Base-by-base conservation (phyloP, 139 green algal species). In the Chlorella sp. region DNA sequence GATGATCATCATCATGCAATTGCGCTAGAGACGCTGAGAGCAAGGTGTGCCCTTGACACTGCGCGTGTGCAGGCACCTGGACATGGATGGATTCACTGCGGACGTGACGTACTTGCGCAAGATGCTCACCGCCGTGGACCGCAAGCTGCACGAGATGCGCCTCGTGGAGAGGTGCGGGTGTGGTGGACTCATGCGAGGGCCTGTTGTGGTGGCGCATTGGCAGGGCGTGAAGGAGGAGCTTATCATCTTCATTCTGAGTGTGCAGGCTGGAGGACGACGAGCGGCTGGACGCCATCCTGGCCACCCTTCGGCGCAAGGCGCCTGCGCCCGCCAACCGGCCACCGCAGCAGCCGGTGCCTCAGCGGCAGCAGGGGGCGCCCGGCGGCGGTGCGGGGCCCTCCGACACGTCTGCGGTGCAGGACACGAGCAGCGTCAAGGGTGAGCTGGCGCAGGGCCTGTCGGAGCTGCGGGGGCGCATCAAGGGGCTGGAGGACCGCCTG, bases 101-200 rank as follows among this genome's bases (percentile, higher is more conserved):
- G 89, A 94, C 69, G 77, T 92, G n/a, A 83, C 80, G 5, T 35
- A 83, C 32, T 83, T 94, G 76, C 83, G 89, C 51, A 87, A 89
- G 75, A 82, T 82, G 73, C 78, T 94, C 36, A 70, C 69, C 0
- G 86, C 83, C 10, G 82, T 91, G 22, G 89, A 96, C 63, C 75
- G 88, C 24, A 88, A 87, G 72, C 77, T 96, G 70, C 86, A 91
- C 35, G 82, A 92, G 76, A 90, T 91, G 85, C 51, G 87, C 33
- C 76, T 96, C 29, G 61, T 83, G 24, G 75, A 91, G 30, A 73
- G 80, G 80, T 85, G 55, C 3, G 67, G 26, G 55, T 5, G 62
- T 24, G n/a, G 20, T 42, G 20, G 60, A 10, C 6, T 4, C 24
- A 10, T 64, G 55, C 24, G 4, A 64, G 20, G 4, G 22, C 24